phyloP scores from a whole-genome alignment of 331 rosid genomes.

The Prunus yedoensis region DNA sequence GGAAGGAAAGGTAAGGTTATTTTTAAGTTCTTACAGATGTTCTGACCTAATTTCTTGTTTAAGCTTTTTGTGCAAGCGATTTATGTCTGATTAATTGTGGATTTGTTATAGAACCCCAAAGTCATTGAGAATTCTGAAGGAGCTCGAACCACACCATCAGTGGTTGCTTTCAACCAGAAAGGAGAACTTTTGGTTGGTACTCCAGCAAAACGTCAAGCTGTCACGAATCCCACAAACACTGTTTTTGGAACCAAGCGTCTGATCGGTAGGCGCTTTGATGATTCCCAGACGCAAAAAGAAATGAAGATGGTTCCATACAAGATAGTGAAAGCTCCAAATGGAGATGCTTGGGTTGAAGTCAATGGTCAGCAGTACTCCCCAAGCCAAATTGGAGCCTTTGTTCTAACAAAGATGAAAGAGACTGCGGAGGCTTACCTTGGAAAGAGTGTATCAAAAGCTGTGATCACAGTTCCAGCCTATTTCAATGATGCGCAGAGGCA shows the following conservation, averaged over 20 bases:
- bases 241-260: slow-evolving; percentile 84
- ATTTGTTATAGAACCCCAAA: slow-evolving; percentile 64
- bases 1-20: slow-evolving; percentile 75
- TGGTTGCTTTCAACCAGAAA: slow-evolving; percentile 90
- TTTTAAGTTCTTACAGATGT: background rate
- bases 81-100: slow-evolving; percentile 2
- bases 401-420: slow-evolving; percentile 95
- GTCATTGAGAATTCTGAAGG: slow-evolving; percentile 97
- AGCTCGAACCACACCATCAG: slow-evolving; percentile 95
- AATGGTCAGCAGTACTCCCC: slow-evolving; percentile 90
- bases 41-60: background rate
- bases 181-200: slow-evolving; percentile 93
- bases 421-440: slow-evolving; percentile 98
- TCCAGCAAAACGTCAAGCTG: slow-evolving; percentile 96
- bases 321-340: slow-evolving; percentile 90
- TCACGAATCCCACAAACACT: slow-evolving; percentile 89
- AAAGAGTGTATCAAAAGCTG: slow-evolving; percentile 74
- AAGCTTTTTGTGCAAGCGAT: background rate
- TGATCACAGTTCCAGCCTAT: slow-evolving; percentile 94
- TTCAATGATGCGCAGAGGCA: slow-evolving; percentile 99
- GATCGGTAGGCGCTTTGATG: slow-evolving; percentile 92
- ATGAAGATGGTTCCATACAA: slow-evolving; percentile 98
- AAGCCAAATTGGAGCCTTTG: slow-evolving; percentile 94
- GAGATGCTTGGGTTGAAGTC: slow-evolving; percentile 98
- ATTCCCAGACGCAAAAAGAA: slow-evolving; percentile 90